phyloP scores from a whole-genome alignment of 1,284 basidiomycete species.

The Trametes polyzona region DNA sequence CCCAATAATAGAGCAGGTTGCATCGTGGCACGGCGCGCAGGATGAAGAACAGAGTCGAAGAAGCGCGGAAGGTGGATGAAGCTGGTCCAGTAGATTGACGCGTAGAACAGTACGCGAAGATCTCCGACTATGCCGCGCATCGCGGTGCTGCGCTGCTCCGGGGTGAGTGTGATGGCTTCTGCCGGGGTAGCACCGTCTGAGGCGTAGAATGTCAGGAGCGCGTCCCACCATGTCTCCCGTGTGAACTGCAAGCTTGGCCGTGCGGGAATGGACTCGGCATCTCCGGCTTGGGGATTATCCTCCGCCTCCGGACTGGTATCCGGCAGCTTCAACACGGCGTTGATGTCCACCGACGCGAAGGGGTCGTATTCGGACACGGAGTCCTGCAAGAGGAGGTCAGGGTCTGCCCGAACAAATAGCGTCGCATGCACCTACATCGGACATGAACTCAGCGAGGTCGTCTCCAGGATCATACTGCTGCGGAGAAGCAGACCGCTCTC shows the following conservation, averaged over 20 bases:
- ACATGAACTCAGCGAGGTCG: background rate
- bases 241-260: slow-evolving; percentile 22
- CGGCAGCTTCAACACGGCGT: slow-evolving; percentile 1
- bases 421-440: slow-evolving; percentile 5
- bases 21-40: slow-evolving; percentile 52
- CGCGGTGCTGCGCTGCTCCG: slow-evolving; percentile 49
- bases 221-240: slow-evolving; percentile 27
- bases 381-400: background rate
- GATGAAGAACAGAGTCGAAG: slow-evolving; percentile 58
- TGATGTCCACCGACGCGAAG: slow-evolving; percentile 12
- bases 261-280: slow-evolving; percentile 6
- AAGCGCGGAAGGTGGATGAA: slow-evolving; percentile 74
- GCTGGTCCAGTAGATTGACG: slow-evolving; percentile 69
- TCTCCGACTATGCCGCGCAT: slow-evolving; percentile 40
- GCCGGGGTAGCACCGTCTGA: slow-evolving; percentile 3
- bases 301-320: background rate
- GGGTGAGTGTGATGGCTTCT: slow-evolving; percentile 36
- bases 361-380: slow-evolving; percentile 18
- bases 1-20: slow-evolving; percentile 70
- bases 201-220: slow-evolving; percentile 21
- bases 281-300: background rate
- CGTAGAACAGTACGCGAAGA: slow-evolving; percentile 62
- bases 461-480: slow-evolving; percentile 1
- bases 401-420: background rate
- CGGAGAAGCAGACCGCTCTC: background rate